Evolutionary conservation across 768 basidiomycete species (phyloP).

Genomic region (Amanita thiersii): DNA sequence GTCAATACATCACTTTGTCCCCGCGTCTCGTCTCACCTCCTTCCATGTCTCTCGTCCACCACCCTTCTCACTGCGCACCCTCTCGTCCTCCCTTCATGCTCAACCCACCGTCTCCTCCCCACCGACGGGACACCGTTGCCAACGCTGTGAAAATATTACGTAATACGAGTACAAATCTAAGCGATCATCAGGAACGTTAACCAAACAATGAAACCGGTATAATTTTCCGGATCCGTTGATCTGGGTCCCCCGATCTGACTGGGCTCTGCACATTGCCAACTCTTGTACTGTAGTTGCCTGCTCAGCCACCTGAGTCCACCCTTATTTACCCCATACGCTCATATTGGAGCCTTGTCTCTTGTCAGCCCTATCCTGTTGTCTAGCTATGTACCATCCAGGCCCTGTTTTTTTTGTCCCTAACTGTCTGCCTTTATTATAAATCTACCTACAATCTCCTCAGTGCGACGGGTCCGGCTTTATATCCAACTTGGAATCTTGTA

Average conservation of each 20-base stretch:
- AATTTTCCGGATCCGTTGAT: conserved; percentile 14
- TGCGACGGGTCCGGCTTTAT: too few relatives aligned
- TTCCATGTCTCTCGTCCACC: conserved; percentile 5
- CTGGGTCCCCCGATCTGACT: conserved; percentile 10
- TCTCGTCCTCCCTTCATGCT: background rate
- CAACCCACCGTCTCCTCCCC: background rate
- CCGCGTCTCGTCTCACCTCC: background rate
- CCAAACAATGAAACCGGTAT: conserved; percentile 13
- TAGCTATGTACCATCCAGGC: too few relatives aligned
- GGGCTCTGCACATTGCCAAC: background rate
- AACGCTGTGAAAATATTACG: conserved; percentile 9
- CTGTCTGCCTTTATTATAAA: too few relatives aligned
- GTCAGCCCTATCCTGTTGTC: too few relatives aligned
- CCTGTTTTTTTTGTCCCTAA: too few relatives aligned
- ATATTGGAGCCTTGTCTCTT: background rate
- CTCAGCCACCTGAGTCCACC: conserved; percentile 4
- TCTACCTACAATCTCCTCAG: too few relatives aligned
- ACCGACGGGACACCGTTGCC: background rate
- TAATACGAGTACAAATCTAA: conserved; percentile 12
- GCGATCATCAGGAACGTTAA: conserved; percentile 13
- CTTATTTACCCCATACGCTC: too few relatives aligned
- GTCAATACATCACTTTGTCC: too few relatives aligned
- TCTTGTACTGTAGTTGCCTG: background rate
- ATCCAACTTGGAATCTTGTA: too few relatives aligned
- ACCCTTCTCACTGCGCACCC: background rate